phyloP scores from a whole-genome alignment of 1,139 yeast species.

The Lodderomyces pseudojiufengensis region DNA sequence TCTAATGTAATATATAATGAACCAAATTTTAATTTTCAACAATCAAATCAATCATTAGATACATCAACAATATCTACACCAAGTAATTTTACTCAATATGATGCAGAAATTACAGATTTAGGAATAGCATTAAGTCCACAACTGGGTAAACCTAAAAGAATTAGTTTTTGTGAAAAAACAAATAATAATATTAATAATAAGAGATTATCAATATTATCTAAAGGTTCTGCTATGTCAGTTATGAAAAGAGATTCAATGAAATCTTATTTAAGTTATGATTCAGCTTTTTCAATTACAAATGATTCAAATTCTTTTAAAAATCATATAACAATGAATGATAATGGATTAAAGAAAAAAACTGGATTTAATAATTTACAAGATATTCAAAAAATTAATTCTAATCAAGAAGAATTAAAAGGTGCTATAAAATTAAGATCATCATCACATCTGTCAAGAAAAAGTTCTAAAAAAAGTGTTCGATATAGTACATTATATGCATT shows the following conservation, averaged over 20 bases:
- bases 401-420: slow-evolving; percentile 13
- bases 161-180: slow-evolving; percentile 25
- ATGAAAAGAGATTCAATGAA: slow-evolving; percentile 38
- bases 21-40: slow-evolving; percentile 15
- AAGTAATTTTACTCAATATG: slow-evolving; percentile 39
- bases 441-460: slow-evolving; percentile 5
- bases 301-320: slow-evolving; percentile 18
- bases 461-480: slow-evolving; percentile 26
- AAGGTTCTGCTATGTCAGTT: slow-evolving; percentile 21
- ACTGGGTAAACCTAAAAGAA: slow-evolving; percentile 18
- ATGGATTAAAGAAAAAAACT: slow-evolving; percentile 33
- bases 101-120: slow-evolving; percentile 43
- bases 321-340: background rate
- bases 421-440: slow-evolving; percentile 20
- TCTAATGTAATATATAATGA: slow-evolving; percentile 8
- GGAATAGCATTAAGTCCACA: slow-evolving; percentile 46
- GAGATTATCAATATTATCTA: slow-evolving; percentile 21
- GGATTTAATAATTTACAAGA: slow-evolving; percentile 37
- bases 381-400: slow-evolving; percentile 7
- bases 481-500: slow-evolving; percentile 40
- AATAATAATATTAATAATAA: slow-evolving; percentile 14
- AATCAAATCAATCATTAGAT: slow-evolving; percentile 20
- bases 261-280: slow-evolving; percentile 55
- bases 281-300: slow-evolving; percentile 44
- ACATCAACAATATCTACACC: slow-evolving; percentile 36